Conservation (phyloP, 176 grass and related monocot genomes). For the Ensete ventricosum region DNA sequence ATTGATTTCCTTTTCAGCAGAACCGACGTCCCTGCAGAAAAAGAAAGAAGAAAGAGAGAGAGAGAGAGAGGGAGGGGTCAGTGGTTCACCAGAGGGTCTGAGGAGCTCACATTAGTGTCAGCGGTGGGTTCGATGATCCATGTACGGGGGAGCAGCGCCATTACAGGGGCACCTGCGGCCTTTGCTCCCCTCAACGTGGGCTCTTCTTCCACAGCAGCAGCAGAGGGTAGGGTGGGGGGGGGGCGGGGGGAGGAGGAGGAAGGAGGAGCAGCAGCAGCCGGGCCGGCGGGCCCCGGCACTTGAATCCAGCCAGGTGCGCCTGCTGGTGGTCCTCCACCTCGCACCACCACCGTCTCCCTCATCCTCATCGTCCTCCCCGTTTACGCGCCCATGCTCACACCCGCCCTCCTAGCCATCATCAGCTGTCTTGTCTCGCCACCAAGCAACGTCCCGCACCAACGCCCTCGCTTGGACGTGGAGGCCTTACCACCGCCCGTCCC, state of each 20-base stretch:
- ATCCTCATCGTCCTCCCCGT: not conserved
- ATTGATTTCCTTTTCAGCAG: too few relatives aligned
- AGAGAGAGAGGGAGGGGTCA: too few relatives aligned
- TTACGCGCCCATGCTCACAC: not conserved
- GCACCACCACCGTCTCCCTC: not conserved
- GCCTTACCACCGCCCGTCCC: too few relatives aligned
- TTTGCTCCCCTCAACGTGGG: not conserved
- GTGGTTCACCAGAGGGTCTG: too few relatives aligned
- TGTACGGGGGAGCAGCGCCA: not conserved
- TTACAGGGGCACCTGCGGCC: not conserved
- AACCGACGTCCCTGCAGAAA: too few relatives aligned
- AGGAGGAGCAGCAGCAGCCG: too few relatives aligned
- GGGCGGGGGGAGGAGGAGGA: too few relatives aligned
- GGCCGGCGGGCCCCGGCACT: not conserved
- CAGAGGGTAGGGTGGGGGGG: too few relatives aligned
- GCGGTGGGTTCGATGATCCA: not conserved
- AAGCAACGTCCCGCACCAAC: not conserved
- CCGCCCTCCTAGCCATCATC: not conserved
- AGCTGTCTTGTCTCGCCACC: not conserved
- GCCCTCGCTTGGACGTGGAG: too few relatives aligned
- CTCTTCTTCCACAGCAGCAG: not conserved
- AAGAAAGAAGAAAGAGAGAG: too few relatives aligned
- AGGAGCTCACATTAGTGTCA: not conserved
- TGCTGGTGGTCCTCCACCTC: not conserved
- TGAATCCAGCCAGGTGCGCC: not conserved